phyloP scores from a whole-genome alignment of 257 asterid species.

The Solanum chilense region DNA sequence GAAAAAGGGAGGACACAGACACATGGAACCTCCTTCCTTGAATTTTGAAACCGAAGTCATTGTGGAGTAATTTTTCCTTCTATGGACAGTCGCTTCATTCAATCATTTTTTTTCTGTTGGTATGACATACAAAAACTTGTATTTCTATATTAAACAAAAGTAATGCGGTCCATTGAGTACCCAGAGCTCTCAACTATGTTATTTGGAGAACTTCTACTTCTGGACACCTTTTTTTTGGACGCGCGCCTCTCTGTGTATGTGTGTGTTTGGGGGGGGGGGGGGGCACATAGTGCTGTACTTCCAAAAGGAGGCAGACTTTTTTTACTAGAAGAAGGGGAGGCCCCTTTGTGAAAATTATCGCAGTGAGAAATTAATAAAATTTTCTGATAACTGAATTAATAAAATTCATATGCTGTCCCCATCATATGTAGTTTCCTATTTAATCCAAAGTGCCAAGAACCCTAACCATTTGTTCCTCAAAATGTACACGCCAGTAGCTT shows the following conservation, averaged over 20 bases:
- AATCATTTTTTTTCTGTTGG: background rate
- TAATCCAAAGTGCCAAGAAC: background rate
- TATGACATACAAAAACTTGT: background rate
- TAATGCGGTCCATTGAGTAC: background rate
- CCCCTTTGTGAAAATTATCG: background rate
- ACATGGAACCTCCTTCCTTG: background rate
- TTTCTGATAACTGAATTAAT: background rate
- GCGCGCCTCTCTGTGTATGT: too few relatives aligned
- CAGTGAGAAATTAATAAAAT: background rate
- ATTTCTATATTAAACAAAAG: background rate
- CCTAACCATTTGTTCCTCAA: background rate
- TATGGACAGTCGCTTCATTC: background rate
- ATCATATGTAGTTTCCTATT: background rate
- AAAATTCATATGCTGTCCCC: background rate
- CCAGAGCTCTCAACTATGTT: background rate
- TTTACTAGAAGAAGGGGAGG: background rate
- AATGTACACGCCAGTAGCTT: background rate
- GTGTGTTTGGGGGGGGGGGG: background rate
- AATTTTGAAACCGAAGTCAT: background rate
- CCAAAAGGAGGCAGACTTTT: background rate
- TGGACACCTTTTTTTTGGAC: background rate
- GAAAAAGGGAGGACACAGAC: background rate
- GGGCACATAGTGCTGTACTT: background rate
- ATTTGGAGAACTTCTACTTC: background rate
- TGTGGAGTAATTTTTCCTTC: background rate